Evolutionary conservation across 108 stramenopile species (phyloP).

Genomic region (Mediolabrus comicus): DNA sequence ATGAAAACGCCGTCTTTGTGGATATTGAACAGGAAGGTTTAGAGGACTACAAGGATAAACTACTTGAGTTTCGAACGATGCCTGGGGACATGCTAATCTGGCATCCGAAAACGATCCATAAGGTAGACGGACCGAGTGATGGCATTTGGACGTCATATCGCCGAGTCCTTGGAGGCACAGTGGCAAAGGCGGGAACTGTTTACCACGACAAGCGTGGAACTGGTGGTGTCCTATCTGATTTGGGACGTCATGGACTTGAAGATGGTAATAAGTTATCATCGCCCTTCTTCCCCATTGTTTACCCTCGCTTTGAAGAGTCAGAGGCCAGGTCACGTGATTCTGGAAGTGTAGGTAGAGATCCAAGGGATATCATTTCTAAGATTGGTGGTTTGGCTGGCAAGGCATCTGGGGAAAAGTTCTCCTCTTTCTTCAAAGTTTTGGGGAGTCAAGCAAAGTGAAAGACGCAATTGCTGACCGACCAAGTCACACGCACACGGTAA

Average conservation of each 20-base stretch:
- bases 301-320: constrained; percentile 60
- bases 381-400: constrained; percentile 81
- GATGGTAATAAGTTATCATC: constrained; percentile 65
- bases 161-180: constrained; percentile 88
- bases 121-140: constrained; percentile 89
- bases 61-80: constrained; percentile 78
- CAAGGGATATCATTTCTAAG: constrained; percentile 76
- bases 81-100: constrained; percentile 93
- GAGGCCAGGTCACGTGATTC: constrained; percentile 71
- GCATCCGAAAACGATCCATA: constrained; percentile 93
- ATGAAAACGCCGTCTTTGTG: constrained; percentile 85
- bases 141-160: constrained; percentile 89
- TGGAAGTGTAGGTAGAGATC: constrained; percentile 76
- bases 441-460: constrained; percentile 55
- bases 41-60: constrained; percentile 70
- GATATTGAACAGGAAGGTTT: constrained; percentile 81
- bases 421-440: constrained; percentile 84
- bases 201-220: constrained; percentile 86
- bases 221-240: constrained; percentile 85
- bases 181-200: constrained; percentile 63
- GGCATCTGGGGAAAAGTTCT: constrained; percentile 80
- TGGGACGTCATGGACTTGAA: constrained; percentile 80
- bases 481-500: background rate
- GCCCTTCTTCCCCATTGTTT: constrained; percentile 86
- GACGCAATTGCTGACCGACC: too few species aligned